Evolutionary conservation across 805 yeast genomes (phyloP), one percentile per base, ranked within the genome.

Genomic region (Cyberlindnera mycetangii): DNA sequence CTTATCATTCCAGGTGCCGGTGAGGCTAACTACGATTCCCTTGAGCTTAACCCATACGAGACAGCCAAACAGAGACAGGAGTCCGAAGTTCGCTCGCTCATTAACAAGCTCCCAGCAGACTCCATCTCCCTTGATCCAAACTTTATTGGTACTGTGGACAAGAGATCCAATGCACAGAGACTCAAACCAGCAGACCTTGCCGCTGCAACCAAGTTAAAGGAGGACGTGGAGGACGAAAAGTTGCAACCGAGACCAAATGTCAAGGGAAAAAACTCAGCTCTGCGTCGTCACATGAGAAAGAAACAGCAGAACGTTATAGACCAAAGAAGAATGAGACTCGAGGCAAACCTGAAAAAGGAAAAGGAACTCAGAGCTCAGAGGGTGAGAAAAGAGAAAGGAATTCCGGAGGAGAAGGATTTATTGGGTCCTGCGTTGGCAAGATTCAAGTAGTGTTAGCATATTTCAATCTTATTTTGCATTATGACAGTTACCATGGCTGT

Each of bases 21-120:
- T 71, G 99, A 93, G 69, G 97, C 99, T 50, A 93, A 93, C 68
- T 89, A 79, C 64, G 99, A 93, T 70, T 89, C 98, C 3, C 66
- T 89, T 63, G 99, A 93, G 67, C 67, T 81, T 58, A 93, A 93
- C 65, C 99, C 99, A 51, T 93, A 75, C 68, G 96, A 89, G 65
- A 79, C 96, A 9, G 80, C 86, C 43, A 84, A 87, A 62, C 97
- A 90, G 69, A 83, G 98, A 72, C 96, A 92, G 66, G 92, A 92
- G 68, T 75, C 78, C 37, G 99, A 93, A 72, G 96, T 93, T 30
- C 80, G 92, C 60, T 67, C 84, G 2, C 74, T 93, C 63, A 68
- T 93, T 61, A 87, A 92, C 68, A 93, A 93, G 67, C 72, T 93
- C 53, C 82, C 85, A 53, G 95, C 97, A 7, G 98, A 92, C 63